These are phyloP conservation scores for Fennellomyces sp. DNA, from an alignment of 371 early-diverging fungal species.

Conservation along the genomic window DNA sequence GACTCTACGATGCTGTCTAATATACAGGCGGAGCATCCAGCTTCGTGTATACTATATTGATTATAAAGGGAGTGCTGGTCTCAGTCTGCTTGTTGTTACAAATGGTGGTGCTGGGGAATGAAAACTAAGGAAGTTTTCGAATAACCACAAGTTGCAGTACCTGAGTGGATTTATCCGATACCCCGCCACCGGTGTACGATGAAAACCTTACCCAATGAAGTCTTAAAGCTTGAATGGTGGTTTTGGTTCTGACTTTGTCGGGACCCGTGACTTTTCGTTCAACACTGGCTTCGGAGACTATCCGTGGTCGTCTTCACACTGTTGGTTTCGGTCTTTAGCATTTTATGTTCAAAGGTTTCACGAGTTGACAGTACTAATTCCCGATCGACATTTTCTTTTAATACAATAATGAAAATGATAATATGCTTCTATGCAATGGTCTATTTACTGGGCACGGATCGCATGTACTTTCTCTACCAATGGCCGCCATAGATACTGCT, in stretches of 20 bases:
- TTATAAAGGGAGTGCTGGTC: no score
- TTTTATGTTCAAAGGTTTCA: slow-evolving; percentile 7
- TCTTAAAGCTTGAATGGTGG: slow-evolving; percentile 33
- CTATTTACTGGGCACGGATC: no score
- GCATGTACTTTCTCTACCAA: slow-evolving; percentile 34
- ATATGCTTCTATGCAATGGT: not conserved
- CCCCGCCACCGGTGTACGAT: not conserved
- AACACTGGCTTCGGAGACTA: slow-evolving; percentile 41
- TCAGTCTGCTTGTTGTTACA: no score
- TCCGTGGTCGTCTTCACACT: slow-evolving; percentile 31
- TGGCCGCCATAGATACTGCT: slow-evolving; percentile 51
- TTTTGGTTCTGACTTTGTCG: slow-evolving; percentile 41
- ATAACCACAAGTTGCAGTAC: not conserved
- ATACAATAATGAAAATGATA: slow-evolving; percentile 11
- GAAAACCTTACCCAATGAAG: slow-evolving; percentile 30
- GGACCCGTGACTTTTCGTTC: slow-evolving; percentile 31
- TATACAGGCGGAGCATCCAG: no score
- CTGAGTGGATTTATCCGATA: not conserved
- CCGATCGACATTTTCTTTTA: slow-evolving; percentile 27
- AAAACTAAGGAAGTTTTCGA: no score
- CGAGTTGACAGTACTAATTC: slow-evolving; percentile 32
- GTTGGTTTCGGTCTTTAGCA: slow-evolving; percentile 16
- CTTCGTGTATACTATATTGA: no score
- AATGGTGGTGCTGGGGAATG: no score
- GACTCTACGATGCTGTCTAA: no score